Evolutionary conservation across 2,329 filamentous ascomycete species (phyloP), one percentile per base, ranked within the genome.

Genomic region (Diaporthe sp.): DNA sequence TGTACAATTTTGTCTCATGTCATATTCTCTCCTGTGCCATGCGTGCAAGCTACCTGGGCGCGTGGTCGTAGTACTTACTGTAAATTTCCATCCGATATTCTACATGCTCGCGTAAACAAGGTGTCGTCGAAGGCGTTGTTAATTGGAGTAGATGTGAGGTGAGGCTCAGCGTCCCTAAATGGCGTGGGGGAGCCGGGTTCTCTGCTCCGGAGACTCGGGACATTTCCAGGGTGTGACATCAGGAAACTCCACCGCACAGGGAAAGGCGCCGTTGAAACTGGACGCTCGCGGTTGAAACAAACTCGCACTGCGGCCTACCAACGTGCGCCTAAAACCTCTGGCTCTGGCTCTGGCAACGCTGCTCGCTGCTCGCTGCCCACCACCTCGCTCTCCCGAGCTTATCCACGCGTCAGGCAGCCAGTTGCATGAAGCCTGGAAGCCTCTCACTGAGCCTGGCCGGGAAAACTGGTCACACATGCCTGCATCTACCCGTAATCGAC

Each of bases 171-270:
- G 49, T 53, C 46, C n/a, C 46, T 25, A 8, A 39, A 39, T 10
- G 62, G 62, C 42, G 65, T 39, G 65, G 65, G 65, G 37, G 65
- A 34, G 51, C 65, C 34, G 65, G 65, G 49, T 69, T 69, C 44
- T 55, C n/a, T 55, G 49, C 49, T 69, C 65, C 65, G 65, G 65
- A 55, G 31, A 22, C 65, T 69, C 65, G 65, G 65, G 65, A 69
- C 37, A 68, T 68, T 68, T 68, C 65, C 65, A 68, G 46, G 31
- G 44, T 53, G 62, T 53, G 46, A 68, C 65, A 68, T 28, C 31
- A 68, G 46, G 65, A 15, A 68, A 68, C 44, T 51, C 62, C 62
- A 68, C 62, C 44, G 44, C 62, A 68, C 61, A 51, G 62, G 62
- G 62, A 68, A 53, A 53, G 44, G 44, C 44, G 44, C 46, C 44